Base-by-base conservation (phyloP, 192 early-diverging fungal genomes). In the Coemansia umbellata region DNA sequence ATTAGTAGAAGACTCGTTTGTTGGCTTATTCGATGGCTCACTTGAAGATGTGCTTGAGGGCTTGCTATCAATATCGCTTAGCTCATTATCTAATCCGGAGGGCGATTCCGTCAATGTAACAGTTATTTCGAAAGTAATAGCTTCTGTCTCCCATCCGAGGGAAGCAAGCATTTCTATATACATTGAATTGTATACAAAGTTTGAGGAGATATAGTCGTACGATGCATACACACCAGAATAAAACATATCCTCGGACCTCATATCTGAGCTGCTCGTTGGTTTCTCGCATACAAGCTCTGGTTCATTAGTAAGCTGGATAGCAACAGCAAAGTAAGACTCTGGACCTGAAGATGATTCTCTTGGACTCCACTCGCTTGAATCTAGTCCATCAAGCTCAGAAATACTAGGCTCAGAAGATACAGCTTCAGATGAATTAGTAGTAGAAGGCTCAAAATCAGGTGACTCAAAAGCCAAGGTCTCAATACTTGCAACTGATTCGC, bases 201-300 rank as follows among this genome's bases (percentile, higher is more conserved):
- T 26, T 5, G 23, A 15, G n/a, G 24, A 10, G 5, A 45, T 11
- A 8, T 45, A 45, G 0, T 22, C 9, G 21, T 45, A n/a, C 17
- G 43, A 14, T 2, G 17, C 43, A 15, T 28, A 45, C 8, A 45
- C 43, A 26, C 21, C 14, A 4, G 43, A 45, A n/a, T 45, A 45
- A 24, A 27, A 45, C 10, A 45, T 5, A 28, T 28, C 26, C 11
- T n/a, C 43, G 11, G 24, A 27, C n/a, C n/a, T n/a, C n/a, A n/a
- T n/a, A n/a, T n/a, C n/a, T n/a, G n/a, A n/a, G n/a, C n/a, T n/a
- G n/a, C n/a, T n/a, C n/a, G n/a, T n/a, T n/a, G n/a, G n/a, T n/a
- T n/a, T 28, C 4, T 45, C 26, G n/a, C 43, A 45, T 27, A 45
- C 22, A 45, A 45, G 43, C 17, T 45, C 43, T 26, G 43, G 43